Percentiles rank a stretch among this genome's conserved stretches.
Evolutionary conservation across 2,329 filamentous ascomycete species (phyloP).

Genomic region (Hypoxylon sp.): DNA sequence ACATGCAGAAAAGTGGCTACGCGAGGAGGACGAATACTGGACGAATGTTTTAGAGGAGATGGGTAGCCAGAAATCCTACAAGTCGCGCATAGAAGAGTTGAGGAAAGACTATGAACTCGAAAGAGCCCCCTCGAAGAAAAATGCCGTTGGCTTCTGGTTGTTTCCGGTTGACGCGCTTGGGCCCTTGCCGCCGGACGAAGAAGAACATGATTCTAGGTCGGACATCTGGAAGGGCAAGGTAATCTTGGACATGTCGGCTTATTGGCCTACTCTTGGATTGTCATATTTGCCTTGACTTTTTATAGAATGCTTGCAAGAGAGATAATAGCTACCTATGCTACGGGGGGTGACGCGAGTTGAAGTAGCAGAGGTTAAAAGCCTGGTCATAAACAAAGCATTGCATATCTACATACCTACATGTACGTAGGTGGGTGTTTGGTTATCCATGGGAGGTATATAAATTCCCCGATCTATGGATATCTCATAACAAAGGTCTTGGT

Average conservation of each 20-base stretch:
- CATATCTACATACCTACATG: not conserved
- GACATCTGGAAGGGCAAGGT: not conserved
- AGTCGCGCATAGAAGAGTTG: no score
- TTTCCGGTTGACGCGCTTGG: slow-evolving; percentile 8
- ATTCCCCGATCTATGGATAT: not conserved
- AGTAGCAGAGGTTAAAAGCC: not conserved
- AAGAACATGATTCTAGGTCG: not conserved
- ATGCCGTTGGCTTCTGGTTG: slow-evolving; percentile 11
- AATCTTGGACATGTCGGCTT: slow-evolving; percentile 6
- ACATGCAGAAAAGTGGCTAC: not conserved
- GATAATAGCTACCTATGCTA: not conserved
- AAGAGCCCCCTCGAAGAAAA: not conserved
- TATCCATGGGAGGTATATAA: not conserved
- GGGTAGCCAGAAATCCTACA: not conserved
- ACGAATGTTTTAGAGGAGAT: not conserved
- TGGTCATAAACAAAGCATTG: not conserved
- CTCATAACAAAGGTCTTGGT: not conserved
- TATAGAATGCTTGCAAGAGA: not conserved
- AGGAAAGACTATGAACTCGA: not conserved
- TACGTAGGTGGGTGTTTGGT: no score
- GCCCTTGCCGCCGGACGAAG: not conserved
- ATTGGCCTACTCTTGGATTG: slow-evolving; percentile 16
- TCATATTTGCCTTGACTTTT: slow-evolving; percentile 10
- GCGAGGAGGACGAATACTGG: slow-evolving; percentile 1
- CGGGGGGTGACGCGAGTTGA: not conserved